Evolutionary conservation across 345 rosid species (phyloP).

Genomic region (Citrus unshiu): DNA sequence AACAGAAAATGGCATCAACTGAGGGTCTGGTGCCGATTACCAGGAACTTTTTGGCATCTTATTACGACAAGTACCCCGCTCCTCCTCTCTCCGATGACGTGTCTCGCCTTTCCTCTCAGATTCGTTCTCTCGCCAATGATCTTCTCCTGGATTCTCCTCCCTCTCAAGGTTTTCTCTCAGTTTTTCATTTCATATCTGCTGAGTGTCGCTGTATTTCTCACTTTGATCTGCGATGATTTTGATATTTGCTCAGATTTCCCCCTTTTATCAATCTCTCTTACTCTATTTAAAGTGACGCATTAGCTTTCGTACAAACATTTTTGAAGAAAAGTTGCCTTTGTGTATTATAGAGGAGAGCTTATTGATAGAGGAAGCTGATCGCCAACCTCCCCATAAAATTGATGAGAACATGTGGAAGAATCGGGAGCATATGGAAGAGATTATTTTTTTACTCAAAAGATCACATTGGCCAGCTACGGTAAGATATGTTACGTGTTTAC

Average conservation of each 20-base stretch:
- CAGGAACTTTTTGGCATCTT: slow-evolving; percentile 67
- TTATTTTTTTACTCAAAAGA: slow-evolving; percentile 60
- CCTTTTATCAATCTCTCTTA: background rate
- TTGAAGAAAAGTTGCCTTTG: background rate
- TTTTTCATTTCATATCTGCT: background rate
- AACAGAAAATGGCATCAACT: slow-evolving; percentile 59
- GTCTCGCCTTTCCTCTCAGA: slow-evolving; percentile 55
- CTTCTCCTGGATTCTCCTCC: slow-evolving; percentile 51
- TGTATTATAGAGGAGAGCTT: slow-evolving; percentile 44
- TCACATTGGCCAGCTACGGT: slow-evolving; percentile 68
- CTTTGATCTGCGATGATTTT: background rate
- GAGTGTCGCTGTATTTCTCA: background rate
- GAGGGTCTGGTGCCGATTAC: slow-evolving; percentile 90
- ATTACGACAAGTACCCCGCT: slow-evolving; percentile 74
- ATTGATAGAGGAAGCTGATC: slow-evolving; percentile 56
- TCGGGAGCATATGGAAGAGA: slow-evolving; percentile 87
- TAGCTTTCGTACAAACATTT: background rate
- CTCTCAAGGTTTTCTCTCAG: slow-evolving; percentile 46
- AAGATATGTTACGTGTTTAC: slow-evolving; percentile 4
- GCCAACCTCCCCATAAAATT: slow-evolving; percentile 74
- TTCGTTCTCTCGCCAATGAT: slow-evolving; percentile 53
- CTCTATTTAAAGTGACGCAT: background rate
- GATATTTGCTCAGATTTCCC: background rate
- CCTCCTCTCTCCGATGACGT: slow-evolving; percentile 70
- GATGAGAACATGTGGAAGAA: slow-evolving; percentile 99